Percentiles rank a stretch among this genome's conserved stretches.
These are phyloP conservation scores for Pseudoneurospora amorphoporcata DNA, from an alignment of 495 filamentous ascomycete species.

Conservation along the genomic window DNA sequence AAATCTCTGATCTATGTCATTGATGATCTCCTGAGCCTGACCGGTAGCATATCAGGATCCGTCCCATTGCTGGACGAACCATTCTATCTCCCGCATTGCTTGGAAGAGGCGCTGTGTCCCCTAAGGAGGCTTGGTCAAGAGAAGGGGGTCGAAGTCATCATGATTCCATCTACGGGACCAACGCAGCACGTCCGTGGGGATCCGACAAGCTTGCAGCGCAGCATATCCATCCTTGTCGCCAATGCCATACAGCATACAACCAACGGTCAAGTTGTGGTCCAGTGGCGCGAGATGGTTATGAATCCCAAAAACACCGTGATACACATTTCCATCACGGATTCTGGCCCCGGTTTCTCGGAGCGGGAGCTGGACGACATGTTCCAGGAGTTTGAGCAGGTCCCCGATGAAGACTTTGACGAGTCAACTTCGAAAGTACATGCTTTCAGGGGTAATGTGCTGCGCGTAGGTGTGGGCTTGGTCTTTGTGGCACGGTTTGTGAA, in stretches of 20 bases:
- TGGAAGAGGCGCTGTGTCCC: conserved; percentile 57
- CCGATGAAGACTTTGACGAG: conserved; percentile 44
- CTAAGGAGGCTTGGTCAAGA: conserved; percentile 56
- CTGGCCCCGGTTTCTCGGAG: conserved; percentile 58
- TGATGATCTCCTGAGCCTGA: conserved; percentile 76
- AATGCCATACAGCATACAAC: conserved; percentile 70
- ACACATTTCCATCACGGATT: conserved; percentile 60
- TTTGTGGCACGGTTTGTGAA: conserved; percentile 16
- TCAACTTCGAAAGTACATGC: conserved; percentile 5
- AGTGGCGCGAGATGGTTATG: conserved; percentile 38
- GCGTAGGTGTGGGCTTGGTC: conserved; percentile 14
- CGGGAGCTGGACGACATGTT: conserved; percentile 61
- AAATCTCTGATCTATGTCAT: conserved; percentile 87
- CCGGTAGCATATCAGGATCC: conserved; percentile 65
- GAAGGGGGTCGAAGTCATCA: conserved; percentile 55
- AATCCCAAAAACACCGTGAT: conserved; percentile 37
- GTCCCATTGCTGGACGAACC: conserved; percentile 59
- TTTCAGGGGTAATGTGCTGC: conserved; percentile 5
- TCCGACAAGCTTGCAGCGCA: conserved; percentile 57
- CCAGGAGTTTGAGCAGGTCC: conserved; percentile 70
- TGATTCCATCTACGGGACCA: conserved; percentile 45
- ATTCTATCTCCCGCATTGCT: conserved; percentile 54
- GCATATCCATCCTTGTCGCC: conserved; percentile 60
- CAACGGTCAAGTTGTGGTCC: conserved; percentile 51
- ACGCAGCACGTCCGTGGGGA: conserved; percentile 59